A percentile compares a stretch with the other conserved stretches of the same genome.
These are phyloP conservation scores for Phlegmacium glaucopus DNA, from an alignment of 768 basidiomycete genomes.

Conservation along the genomic window DNA sequence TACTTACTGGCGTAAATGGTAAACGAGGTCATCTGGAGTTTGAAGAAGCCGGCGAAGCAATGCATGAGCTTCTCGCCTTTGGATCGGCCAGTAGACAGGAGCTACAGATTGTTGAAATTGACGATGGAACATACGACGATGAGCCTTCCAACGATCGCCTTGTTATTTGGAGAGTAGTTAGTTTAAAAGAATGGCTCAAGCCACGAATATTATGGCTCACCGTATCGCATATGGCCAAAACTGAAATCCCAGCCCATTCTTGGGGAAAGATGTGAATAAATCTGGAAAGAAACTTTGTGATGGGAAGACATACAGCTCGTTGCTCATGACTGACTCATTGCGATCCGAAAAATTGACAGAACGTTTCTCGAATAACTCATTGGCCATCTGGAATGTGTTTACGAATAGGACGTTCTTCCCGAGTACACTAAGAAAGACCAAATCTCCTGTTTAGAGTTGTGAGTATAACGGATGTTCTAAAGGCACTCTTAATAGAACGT, in stretches of 20 bases:
- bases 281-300: not conserved
- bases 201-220: constrained; percentile 10
- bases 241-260: constrained; percentile 45
- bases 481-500: not conserved
- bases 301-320: constrained; percentile 37
- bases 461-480: not conserved
- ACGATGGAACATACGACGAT: constrained; percentile 50
- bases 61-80: constrained; percentile 40
- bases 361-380: constrained; percentile 55
- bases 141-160: constrained; percentile 51
- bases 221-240: constrained; percentile 52
- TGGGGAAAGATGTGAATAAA: constrained; percentile 1
- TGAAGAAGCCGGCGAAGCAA: constrained; percentile 43
- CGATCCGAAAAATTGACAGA: constrained; percentile 57
- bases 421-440: constrained; percentile 50
- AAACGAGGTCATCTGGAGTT: constrained; percentile 39
- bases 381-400: constrained; percentile 41
- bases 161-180: not conserved
- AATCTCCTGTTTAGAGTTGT: constrained; percentile 35
- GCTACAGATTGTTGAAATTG: constrained; percentile 45
- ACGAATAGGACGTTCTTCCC: constrained; percentile 39
- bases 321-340: constrained; percentile 43
- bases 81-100: constrained; percentile 40
- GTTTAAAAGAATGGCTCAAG: not conserved
- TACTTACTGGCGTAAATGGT: constrained; percentile 49